Conservation (phyloP, 495 filamentous ascomycete species). For the Apodospora peruviana region DNA sequence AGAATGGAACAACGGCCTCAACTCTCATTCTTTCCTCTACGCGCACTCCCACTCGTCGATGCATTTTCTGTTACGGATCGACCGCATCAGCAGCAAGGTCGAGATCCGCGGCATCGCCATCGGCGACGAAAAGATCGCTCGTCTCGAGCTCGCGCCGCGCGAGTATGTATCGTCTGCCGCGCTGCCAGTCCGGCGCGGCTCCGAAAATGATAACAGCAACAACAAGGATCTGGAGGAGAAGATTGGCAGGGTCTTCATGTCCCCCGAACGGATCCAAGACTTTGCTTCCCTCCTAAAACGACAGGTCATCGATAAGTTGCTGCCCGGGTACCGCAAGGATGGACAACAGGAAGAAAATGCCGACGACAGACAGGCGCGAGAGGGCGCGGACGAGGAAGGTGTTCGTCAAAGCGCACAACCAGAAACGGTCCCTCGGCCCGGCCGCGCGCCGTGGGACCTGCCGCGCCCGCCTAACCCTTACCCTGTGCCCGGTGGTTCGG, state of each 20-base stretch:
- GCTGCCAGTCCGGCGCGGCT: constrained; percentile 34
- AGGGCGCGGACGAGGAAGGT: neutral
- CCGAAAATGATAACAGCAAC: constrained; percentile 24
- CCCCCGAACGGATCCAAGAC: constrained; percentile 50
- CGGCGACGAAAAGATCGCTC: constrained; percentile 73
- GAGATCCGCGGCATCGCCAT: constrained; percentile 74
- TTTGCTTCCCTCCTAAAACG: neutral
- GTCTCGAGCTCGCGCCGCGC: constrained; percentile 66
- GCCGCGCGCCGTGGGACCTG: constrained; percentile 14
- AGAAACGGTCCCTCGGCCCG: neutral
- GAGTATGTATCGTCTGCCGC: constrained; percentile 63
- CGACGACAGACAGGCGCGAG: neutral
- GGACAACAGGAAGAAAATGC: neutral
- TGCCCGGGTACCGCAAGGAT: neutral
- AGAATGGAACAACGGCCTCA: constrained; percentile 68
- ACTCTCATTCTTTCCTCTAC: constrained; percentile 77
- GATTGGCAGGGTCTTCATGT: constrained; percentile 70
- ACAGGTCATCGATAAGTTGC: neutral
- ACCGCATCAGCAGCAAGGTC: constrained; percentile 75
- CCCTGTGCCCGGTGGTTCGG: constrained; percentile 37
- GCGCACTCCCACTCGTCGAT: constrained; percentile 83
- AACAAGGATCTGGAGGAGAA: constrained; percentile 30
- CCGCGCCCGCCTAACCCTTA: constrained; percentile 63
- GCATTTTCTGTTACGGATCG: constrained; percentile 75
- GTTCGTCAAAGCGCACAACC: neutral